phyloP scores from a whole-genome alignment of 768 basidiomycete genomes.

The Chiua virens region DNA sequence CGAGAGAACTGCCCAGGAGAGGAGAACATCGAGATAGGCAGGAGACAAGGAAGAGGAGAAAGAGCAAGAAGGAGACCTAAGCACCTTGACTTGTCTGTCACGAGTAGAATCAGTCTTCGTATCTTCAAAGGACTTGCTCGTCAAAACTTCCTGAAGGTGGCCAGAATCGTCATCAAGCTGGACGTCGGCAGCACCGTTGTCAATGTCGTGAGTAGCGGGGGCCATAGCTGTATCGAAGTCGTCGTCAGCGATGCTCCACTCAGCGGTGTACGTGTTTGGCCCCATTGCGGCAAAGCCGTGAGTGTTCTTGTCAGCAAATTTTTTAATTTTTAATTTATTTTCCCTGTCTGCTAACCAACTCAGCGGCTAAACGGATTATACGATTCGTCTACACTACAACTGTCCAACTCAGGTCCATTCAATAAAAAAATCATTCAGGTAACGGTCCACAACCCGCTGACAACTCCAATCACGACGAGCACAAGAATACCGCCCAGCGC shows the following conservation, averaged over 20 bases:
- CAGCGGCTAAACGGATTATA: conserved; percentile 1
- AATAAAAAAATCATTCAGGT: conserved; percentile 6
- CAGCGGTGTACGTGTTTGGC: conserved; percentile 25
- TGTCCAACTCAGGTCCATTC: background rate
- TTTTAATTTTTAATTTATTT: background rate
- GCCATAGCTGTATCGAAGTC: conserved; percentile 46
- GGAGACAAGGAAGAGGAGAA: conserved; percentile 20
- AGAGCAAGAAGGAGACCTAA: conserved; percentile 55
- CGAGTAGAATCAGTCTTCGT: conserved; percentile 48
- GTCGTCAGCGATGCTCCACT: conserved; percentile 50
- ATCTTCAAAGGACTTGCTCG: conserved; percentile 38
- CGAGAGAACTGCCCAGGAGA: conserved; percentile 12
- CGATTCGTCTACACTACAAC: too few species aligned
- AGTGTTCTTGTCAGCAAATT: background rate
- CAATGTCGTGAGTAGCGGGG: conserved; percentile 43
- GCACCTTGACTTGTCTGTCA: conserved; percentile 87
- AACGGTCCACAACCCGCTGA: conserved; percentile 46
- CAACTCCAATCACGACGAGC: conserved; percentile 37
- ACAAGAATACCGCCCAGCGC: conserved; percentile 38
- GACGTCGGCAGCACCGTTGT: conserved; percentile 46
- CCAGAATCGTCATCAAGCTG: conserved; percentile 31
- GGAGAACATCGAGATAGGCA: conserved; percentile 19
- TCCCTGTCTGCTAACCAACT: conserved; percentile 1
- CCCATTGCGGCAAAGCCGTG: conserved; percentile 20
- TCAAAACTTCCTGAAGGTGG: conserved; percentile 14